Evolutionary conservation across 2,329 filamentous ascomycete species (phyloP).

Genomic region (Atkinsonella hypoxylon): DNA sequence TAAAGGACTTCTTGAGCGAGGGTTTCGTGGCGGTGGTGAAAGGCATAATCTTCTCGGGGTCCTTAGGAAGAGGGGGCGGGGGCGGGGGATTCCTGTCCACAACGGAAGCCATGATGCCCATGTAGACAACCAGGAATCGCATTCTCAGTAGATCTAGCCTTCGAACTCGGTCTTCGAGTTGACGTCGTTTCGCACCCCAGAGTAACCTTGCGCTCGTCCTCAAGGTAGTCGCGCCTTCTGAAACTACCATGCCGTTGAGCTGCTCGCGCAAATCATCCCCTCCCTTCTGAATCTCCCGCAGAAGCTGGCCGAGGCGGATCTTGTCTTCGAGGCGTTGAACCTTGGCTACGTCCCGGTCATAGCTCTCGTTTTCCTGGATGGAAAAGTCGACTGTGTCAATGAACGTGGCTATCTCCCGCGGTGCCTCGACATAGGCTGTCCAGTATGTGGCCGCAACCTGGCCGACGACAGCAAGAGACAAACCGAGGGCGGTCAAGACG

Average conservation of each 20-base stretch:
- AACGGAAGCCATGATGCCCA: conserved; percentile 40
- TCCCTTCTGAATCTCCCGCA: conserved; percentile 49
- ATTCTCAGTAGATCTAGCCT: conserved; percentile 50
- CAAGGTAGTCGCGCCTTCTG: conserved; percentile 30
- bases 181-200: conserved; percentile 43
- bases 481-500: conserved; percentile 43
- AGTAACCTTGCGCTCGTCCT: conserved; percentile 38
- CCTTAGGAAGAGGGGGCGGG: conserved; percentile 17
- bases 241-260: conserved; percentile 39
- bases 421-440: conserved; percentile 44
- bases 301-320: conserved; percentile 42
- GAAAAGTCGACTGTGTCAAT: conserved; percentile 51
- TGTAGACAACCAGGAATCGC: conserved; percentile 52
- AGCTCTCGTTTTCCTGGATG: conserved; percentile 51
- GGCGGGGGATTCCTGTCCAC: conserved; percentile 23
- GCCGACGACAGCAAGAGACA: conserved; percentile 41
- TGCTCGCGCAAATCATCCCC: conserved; percentile 51
- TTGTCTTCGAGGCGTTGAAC: conserved; percentile 50
- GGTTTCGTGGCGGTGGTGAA: conserved; percentile 21
- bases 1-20: conserved; percentile 27
- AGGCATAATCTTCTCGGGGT: conserved; percentile 22
- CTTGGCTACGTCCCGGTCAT: conserved; percentile 46
- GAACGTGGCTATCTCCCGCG: conserved; percentile 44
- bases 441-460: conserved; percentile 41
- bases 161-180: conserved; percentile 45